Percentiles rank a stretch among this genome's conserved stretches.
These are phyloP conservation scores for Coemansia sp. DNA, from an alignment of 192 early-diverging fungal species.

Conservation along the genomic window DNA sequence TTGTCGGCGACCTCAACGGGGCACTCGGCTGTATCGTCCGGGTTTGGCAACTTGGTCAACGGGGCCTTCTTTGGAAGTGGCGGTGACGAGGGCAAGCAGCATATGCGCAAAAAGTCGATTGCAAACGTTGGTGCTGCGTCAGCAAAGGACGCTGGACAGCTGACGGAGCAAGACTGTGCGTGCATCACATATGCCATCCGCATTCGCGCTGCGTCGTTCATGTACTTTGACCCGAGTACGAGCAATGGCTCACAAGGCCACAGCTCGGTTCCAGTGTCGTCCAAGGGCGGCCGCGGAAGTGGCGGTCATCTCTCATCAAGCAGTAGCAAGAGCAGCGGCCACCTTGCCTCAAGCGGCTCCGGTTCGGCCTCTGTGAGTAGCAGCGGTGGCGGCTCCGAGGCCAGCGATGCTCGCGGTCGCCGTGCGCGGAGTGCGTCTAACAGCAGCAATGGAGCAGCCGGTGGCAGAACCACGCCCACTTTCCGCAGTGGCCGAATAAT, in stretches of 20 bases:
- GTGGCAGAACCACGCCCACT: conserved; percentile 16
- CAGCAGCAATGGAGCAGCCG: conserved; percentile 29
- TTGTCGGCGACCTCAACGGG: conserved; percentile 15
- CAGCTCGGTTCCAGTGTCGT: conserved; percentile 34
- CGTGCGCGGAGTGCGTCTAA: conserved; percentile 46
- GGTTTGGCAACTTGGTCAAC: conserved; percentile 40
- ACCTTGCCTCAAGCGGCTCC: not conserved
- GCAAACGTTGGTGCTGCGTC: conserved; percentile 10
- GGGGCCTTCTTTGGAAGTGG: conserved; percentile 38
- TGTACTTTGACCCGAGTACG: conserved; percentile 39
- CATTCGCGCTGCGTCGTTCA: conserved; percentile 51
- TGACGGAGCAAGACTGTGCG: conserved; percentile 52
- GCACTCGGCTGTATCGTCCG: conserved; percentile 18
- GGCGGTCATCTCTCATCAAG: conserved; percentile 26
- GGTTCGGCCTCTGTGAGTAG: not conserved
- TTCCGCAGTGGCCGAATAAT: conserved; percentile 43
- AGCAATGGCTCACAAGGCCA: conserved; percentile 11
- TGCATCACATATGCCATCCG: conserved; percentile 52
- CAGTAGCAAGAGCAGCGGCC: conserved; percentile 13
- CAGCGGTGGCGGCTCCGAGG: conserved; percentile 18
- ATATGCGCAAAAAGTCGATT: conserved; percentile 46
- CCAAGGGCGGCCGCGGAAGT: conserved; percentile 33
- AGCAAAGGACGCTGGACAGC: conserved; percentile 25
- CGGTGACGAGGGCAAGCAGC: conserved; percentile 30
- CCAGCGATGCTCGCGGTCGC: conserved; percentile 23